phyloP scores from a whole-genome alignment of 331 rosid species.

The Saraca asoca region DNA sequence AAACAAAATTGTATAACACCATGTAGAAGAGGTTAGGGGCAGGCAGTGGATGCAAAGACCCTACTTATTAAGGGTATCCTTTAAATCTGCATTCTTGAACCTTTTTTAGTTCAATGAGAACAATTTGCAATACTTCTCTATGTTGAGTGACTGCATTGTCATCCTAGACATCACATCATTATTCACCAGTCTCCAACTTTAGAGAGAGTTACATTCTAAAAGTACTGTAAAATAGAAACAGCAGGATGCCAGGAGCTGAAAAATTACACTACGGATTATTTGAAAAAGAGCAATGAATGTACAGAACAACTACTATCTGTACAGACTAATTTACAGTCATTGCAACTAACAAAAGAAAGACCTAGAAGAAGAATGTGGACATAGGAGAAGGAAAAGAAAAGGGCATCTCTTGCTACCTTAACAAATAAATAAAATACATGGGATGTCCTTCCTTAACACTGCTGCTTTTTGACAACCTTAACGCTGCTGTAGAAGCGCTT shows the following conservation, averaged over 20 bases:
- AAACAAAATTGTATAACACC: no score
- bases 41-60: slow-evolving; percentile 24
- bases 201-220: slow-evolving; percentile 8
- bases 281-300: slow-evolving; percentile 35
- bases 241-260: slow-evolving; percentile 21
- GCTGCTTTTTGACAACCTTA: slow-evolving; percentile 67
- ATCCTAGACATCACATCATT: slow-evolving; percentile 32
- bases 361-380: not conserved
- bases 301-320: slow-evolving; percentile 54
- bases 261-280: slow-evolving; percentile 15
- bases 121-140: slow-evolving; percentile 27
- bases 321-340: slow-evolving; percentile 54
- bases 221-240: not conserved
- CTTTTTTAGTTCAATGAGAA: slow-evolving; percentile 19
- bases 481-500: slow-evolving; percentile 88
- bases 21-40: not conserved
- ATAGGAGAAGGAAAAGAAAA: slow-evolving; percentile 12
- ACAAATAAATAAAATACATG: not conserved
- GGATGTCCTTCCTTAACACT: no score
- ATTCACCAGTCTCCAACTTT: slow-evolving; percentile 38
- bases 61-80: slow-evolving; percentile 22
- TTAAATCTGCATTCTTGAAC: slow-evolving; percentile 38
- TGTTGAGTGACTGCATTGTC: slow-evolving; percentile 7
- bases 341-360: not conserved
- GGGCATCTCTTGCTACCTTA: slow-evolving; percentile 35